Base-by-base conservation (phyloP, 495 filamentous ascomycete genomes). In the Penicillium arizonense region DNA sequence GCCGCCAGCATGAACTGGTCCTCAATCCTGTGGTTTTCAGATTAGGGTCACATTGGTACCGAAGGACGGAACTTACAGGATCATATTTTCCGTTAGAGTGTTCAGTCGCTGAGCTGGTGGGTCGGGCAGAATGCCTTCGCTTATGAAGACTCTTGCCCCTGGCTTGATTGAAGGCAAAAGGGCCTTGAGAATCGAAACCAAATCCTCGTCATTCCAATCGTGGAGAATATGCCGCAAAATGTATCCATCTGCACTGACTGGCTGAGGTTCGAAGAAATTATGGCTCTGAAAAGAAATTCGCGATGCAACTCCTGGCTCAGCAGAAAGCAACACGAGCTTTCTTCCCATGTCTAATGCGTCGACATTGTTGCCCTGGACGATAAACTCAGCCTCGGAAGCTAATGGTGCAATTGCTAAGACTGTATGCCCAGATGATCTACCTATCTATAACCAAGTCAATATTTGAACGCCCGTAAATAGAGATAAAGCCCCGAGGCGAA, bases 141-240 rank as follows among this genome's bases (percentile, higher is more conserved):
- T 37, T 2, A 37, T 37, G 13, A 37, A 37, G 1, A 37, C 35
- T 13, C 16, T 37, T 14, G 35, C 35, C 9, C 13, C 13, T 10
- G 35, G 35, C 35, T 37, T 37, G 2, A 37, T 10, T 37, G 35
- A 12, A 10, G 35, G 35, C 35, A 37, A 14, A 10, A 37, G 13
- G 9, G 35, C 35, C 35, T 37, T 37, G 35, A 81, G 43, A 30
- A 78, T 73, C 35, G 56, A 59, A 0, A 69, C 41, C 3, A 59
- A 67, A 26, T 73, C 57, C 7, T 56, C 47, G 24, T 81, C 76
- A 5, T 69, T 60, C 57, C 68, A 67, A 48, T 81, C 73, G 55
- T 82, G 79, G 18, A 83, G 52, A 30, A 80, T 68, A 24, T 65
- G 54, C 28, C 79, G 72, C 44, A 79, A 50, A 30, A 80, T 69